A percentile compares a stretch with the other conserved stretches of the same genome.
phyloP scores from a whole-genome alignment of 1,284 basidiomycete genomes.

The Irpex rosettiformis region DNA sequence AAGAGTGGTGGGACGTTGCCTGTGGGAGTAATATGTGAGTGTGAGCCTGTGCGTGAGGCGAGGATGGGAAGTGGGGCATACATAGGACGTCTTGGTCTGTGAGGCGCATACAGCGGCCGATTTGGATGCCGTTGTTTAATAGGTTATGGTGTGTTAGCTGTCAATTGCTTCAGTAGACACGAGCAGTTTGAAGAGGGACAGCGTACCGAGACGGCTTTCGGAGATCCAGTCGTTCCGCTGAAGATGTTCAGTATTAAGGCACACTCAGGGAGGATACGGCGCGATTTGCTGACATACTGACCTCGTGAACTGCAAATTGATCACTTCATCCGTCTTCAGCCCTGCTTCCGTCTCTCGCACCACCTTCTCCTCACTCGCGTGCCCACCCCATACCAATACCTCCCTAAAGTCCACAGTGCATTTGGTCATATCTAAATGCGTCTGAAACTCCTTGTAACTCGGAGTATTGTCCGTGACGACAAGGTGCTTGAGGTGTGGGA shows the following conservation, averaged over 20 bases:
- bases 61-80: slow-evolving; percentile 30
- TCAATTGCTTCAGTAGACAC: neutral
- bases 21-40: slow-evolving; percentile 23
- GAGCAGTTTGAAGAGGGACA: neutral
- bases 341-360: slow-evolving; percentile 39
- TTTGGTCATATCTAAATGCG: slow-evolving; percentile 41
- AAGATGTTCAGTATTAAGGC: neutral
- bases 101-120: slow-evolving; percentile 68
- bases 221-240: slow-evolving; percentile 76
- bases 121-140: slow-evolving; percentile 74
- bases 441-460: slow-evolving; percentile 34
- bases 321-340: slow-evolving; percentile 61
- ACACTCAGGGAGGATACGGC: neutral
- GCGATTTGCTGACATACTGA: slow-evolving; percentile 23
- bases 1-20: slow-evolving; percentile 81
- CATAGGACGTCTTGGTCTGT: slow-evolving; percentile 64
- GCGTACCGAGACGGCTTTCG: slow-evolving; percentile 73
- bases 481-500: slow-evolving; percentile 65
- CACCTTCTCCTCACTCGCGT: slow-evolving; percentile 35
- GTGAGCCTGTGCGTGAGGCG: neutral
- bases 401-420: slow-evolving; percentile 67
- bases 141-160: slow-evolving; percentile 76
- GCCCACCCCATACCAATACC: slow-evolving; percentile 58
- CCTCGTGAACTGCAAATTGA: slow-evolving; percentile 85
- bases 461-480: slow-evolving; percentile 64